A percentile compares a stretch with the other conserved stretches of the same genome.
These are phyloP conservation scores for Collybia nuda DNA, from an alignment of 768 basidiomycete genomes.

Conservation along the genomic window DNA sequence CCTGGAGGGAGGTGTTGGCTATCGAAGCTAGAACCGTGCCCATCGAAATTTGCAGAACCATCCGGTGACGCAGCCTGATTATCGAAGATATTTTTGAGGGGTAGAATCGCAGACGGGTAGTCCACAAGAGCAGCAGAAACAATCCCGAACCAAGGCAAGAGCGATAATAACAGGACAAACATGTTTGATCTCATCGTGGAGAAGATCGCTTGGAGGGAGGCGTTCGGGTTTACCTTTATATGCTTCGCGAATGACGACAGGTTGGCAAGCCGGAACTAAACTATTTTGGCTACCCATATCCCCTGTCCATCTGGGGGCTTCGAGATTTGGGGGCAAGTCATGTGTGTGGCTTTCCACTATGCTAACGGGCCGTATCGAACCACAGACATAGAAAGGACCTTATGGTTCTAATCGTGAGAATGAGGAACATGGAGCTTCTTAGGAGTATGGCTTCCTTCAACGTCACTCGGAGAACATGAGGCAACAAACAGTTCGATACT, in stretches of 20 bases:
- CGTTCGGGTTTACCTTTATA: background rate
- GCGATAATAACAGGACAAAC: background rate
- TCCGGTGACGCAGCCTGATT: conserved; percentile 43
- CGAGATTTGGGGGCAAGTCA: no score
- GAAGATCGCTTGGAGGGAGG: background rate
- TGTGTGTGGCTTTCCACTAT: no score
- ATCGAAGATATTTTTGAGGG: conserved; percentile 29
- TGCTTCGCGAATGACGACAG: background rate
- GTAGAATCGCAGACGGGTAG: conserved; percentile 31
- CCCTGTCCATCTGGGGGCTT: no score
- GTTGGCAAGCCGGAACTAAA: no score
- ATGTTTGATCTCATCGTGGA: background rate
- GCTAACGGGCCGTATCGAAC: no score
- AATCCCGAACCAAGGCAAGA: background rate
- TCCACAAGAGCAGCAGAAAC: background rate
- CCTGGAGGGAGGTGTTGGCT: conserved; percentile 39
- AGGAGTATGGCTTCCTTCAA: no score
- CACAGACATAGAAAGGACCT: no score
- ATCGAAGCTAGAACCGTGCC: conserved; percentile 35
- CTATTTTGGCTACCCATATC: no score
- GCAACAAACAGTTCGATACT: no score
- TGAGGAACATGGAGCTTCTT: no score
- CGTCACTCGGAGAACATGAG: no score
- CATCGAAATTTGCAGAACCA: conserved; percentile 40
- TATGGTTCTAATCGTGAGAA: no score